Conservation (phyloP, 495 filamentous ascomycete species). For the Podospora pseudoanserina region DNA sequence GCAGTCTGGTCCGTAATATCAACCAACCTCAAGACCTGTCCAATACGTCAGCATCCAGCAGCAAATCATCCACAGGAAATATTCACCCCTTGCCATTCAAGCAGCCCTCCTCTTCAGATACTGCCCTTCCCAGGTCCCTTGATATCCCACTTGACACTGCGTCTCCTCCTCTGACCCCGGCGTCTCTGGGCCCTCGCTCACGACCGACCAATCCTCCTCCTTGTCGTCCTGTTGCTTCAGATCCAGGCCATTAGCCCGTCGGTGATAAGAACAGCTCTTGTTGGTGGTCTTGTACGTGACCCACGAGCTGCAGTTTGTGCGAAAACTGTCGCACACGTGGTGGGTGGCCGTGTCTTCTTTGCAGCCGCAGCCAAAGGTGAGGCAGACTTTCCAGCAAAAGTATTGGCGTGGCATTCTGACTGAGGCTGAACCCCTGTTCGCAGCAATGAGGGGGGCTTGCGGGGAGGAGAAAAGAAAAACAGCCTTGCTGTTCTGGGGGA, state of each 20-base stretch:
- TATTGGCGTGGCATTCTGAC: slow-evolving; percentile 17
- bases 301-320: slow-evolving; percentile 25
- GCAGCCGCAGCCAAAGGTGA: slow-evolving; percentile 30
- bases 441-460: slow-evolving; percentile 1
- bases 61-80: background rate
- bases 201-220: background rate
- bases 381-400: slow-evolving; percentile 30
- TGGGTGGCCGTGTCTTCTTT: slow-evolving; percentile 12
- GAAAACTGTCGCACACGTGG: slow-evolving; percentile 22
- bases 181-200: background rate
- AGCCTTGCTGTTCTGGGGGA: background rate
- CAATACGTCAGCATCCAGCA: background rate
- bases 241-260: background rate
- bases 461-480: background rate
- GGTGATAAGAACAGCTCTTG: slow-evolving; percentile 26
- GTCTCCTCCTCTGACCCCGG: background rate
- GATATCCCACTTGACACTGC: background rate
- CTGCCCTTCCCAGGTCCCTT: background rate
- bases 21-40: background rate
- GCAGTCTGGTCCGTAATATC: background rate
- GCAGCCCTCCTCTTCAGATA: background rate
- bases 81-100: background rate
- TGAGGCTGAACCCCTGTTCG: background rate
- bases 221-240: background rate
- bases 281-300: slow-evolving; percentile 16